Evolutionary conservation across 1,284 basidiomycete species (phyloP), one percentile per base, ranked within the genome.

Genomic region (Leucoagaricus sp.): DNA sequence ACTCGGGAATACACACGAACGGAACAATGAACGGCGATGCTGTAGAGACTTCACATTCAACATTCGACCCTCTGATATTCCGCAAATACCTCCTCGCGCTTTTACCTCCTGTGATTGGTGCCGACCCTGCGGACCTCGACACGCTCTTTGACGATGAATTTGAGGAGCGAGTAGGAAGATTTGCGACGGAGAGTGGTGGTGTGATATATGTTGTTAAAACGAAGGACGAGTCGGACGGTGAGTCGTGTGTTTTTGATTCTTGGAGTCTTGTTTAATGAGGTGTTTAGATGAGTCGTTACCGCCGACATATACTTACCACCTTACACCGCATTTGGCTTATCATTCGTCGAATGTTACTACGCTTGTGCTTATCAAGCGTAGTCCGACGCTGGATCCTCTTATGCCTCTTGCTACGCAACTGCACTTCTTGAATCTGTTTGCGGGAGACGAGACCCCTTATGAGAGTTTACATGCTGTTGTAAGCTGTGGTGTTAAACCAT

Each of bases 401-500:
- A 76, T 82, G 3, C 90, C 95, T 0, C 82, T 98, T 4, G 86
- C 93, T 3, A 78, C 84, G 6, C 96, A 99, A 71, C 80, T 98
- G 8, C 94, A 98, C 65, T 89, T 98, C 59, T 79, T 98, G 50
- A 97, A 96, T 63, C 81, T 98, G 26, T 98, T 94, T 64, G 93
- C 93, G 21, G 92, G 93, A 4, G 89, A 94, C 44, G 89, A 93
- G 60, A 89, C 93, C 1, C 96, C 96, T 0, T 99, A 98, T 67
- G 96, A 98, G 71, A 93, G 93, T 67, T 75, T 99, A 17, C 96
- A 98, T 71, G 93, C 93, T n/a, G 85, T 99, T 25, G 94, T 99
- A 10, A 97, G 96, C 67, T 90, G 87, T 61, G 96, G 94, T 66
- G 94, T 98, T 48, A 96, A 98, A 61, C 96, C 96, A 0, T 98